A percentile compares a stretch with the other conserved stretches of the same genome.
Evolutionary conservation across 1,284 basidiomycete genomes (phyloP).

Genomic region (Calocybe gambosa): DNA sequence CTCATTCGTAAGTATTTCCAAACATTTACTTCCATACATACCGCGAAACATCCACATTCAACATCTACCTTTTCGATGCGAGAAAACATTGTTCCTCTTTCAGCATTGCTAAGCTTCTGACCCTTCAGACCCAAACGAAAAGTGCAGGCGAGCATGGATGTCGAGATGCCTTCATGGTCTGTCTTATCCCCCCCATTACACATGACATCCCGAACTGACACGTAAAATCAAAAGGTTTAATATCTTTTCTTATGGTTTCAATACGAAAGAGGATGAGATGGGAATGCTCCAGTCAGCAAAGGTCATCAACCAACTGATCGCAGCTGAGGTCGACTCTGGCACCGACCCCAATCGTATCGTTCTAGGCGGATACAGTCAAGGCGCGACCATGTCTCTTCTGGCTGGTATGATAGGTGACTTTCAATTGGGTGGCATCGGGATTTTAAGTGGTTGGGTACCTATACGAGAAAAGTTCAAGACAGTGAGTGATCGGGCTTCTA

Average conservation of each 20-base stretch:
- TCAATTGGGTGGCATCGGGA: constrained; percentile 68
- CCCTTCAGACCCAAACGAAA: constrained; percentile 42
- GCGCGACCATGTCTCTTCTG: constrained; percentile 73
- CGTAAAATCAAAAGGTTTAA: constrained; percentile 64
- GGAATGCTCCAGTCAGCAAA: constrained; percentile 65
- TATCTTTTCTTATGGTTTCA: constrained; percentile 61
- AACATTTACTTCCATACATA: background rate
- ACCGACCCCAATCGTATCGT: constrained; percentile 64
- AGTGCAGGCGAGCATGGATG: constrained; percentile 66
- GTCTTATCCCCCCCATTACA: constrained; percentile 12
- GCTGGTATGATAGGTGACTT: constrained; percentile 64
- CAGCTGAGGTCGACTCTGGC: constrained; percentile 68
- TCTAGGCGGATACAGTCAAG: constrained; percentile 87
- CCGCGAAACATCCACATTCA: background rate
- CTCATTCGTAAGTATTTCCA: constrained; percentile 54
- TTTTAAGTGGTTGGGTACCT: constrained; percentile 76
- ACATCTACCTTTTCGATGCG: background rate
- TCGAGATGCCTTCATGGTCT: constrained; percentile 69
- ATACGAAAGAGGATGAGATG: constrained; percentile 62
- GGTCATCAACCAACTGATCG: constrained; percentile 65
- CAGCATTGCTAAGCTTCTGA: constrained; percentile 12
- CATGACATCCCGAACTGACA: background rate
- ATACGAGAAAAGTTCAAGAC: constrained; percentile 57
- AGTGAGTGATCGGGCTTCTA: constrained; percentile 34
- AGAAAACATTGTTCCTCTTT: constrained; percentile 7